Percentiles rank a stretch among this genome's conserved stretches.
phyloP scores from a whole-genome alignment of 1,284 basidiomycete species.

The Flammula alnicola region DNA sequence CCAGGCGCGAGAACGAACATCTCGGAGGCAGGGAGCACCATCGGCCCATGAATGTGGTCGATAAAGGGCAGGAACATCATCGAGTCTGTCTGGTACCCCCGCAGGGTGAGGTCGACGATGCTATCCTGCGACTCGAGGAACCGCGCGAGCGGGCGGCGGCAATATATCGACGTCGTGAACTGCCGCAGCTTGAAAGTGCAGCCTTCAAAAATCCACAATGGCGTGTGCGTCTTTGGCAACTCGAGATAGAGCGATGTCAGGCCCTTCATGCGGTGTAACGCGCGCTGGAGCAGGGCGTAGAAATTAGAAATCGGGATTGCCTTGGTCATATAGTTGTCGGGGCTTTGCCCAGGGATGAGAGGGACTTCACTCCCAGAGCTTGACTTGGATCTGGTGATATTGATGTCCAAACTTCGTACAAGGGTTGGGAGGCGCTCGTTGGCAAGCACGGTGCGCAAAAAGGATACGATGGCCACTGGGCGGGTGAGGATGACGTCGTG shows the following conservation, averaged over 20 bases:
- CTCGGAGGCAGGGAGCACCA: constrained; percentile 3
- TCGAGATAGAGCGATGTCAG: constrained; percentile 55
- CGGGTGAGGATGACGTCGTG: constrained; percentile 44
- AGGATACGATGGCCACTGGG: constrained; percentile 36
- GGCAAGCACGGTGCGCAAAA: constrained; percentile 44
- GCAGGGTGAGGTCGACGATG: constrained; percentile 56
- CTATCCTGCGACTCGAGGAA: constrained; percentile 55
- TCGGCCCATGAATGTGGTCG: constrained; percentile 5
- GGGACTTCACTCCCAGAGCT: not conserved
- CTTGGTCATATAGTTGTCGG: not conserved
- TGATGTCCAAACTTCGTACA: constrained; percentile 45
- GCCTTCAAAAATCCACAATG: constrained; percentile 50
- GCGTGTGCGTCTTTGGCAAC: constrained; percentile 42
- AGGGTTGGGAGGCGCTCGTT: constrained; percentile 39
- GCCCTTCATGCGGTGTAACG: constrained; percentile 41
- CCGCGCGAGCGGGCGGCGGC: constrained; percentile 47
- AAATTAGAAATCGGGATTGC: constrained; percentile 43
- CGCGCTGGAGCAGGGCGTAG: constrained; percentile 50
- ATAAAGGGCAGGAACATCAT: constrained; percentile 31
- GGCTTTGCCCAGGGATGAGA: not conserved
- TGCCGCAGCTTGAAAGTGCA: constrained; percentile 47
- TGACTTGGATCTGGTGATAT: constrained; percentile 19
- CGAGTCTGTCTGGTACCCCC: constrained; percentile 45
- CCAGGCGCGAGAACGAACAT: constrained; percentile 42
- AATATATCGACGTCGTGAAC: constrained; percentile 58